These are phyloP conservation scores for Phytophthora capsici DNA, from an alignment of 352 stramenopile genomes.

Conservation along the genomic window DNA sequence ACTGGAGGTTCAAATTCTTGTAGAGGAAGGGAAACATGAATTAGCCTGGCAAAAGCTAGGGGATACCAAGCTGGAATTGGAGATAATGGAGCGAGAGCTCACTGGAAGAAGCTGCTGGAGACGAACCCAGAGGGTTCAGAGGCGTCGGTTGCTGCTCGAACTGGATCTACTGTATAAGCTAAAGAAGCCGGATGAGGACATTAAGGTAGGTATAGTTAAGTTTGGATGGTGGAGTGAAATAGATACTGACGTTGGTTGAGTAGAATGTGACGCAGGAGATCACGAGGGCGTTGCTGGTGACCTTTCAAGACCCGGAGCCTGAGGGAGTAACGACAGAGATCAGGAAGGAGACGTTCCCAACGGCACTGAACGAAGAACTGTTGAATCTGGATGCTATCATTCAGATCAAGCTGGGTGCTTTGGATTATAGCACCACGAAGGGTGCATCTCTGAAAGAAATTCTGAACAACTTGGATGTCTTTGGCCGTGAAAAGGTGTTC, in stretches of 20 bases:
- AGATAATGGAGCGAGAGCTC: slow-evolving; percentile 33
- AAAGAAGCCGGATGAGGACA: slow-evolving; percentile 27
- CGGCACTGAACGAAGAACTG: slow-evolving; percentile 20
- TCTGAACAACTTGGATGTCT: slow-evolving; percentile 27
- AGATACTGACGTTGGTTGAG: slow-evolving; percentile 6
- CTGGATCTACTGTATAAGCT: slow-evolving; percentile 50
- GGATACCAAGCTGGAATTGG: slow-evolving; percentile 22
- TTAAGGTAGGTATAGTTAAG: slow-evolving; percentile 16
- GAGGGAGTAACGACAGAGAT: slow-evolving; percentile 14
- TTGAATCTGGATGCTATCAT: slow-evolving; percentile 31
- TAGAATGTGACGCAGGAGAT: slow-evolving; percentile 33
- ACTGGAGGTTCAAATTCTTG: slow-evolving; percentile 46
- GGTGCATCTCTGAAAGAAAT: slow-evolving; percentile 4
- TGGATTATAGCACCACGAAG: slow-evolving; percentile 12
- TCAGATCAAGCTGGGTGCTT: slow-evolving; percentile 16
- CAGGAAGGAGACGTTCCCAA: slow-evolving; percentile 35
- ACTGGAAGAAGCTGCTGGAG: slow-evolving; percentile 16
- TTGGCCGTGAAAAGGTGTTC: slow-evolving; percentile 36
- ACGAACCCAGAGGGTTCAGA: slow-evolving; percentile 41
- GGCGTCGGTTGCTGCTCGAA: slow-evolving; percentile 45
- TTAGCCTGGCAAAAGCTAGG: slow-evolving; percentile 30
- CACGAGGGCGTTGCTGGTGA: slow-evolving; percentile 26
- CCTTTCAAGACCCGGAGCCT: slow-evolving; percentile 33
- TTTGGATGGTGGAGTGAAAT: not conserved
- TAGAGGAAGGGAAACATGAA: slow-evolving; percentile 21